A percentile compares a stretch with the other conserved stretches of the same genome.
Conservation (phyloP, 495 filamentous ascomycete genomes). For the Lasiosphaeriaceae sp. region DNA sequence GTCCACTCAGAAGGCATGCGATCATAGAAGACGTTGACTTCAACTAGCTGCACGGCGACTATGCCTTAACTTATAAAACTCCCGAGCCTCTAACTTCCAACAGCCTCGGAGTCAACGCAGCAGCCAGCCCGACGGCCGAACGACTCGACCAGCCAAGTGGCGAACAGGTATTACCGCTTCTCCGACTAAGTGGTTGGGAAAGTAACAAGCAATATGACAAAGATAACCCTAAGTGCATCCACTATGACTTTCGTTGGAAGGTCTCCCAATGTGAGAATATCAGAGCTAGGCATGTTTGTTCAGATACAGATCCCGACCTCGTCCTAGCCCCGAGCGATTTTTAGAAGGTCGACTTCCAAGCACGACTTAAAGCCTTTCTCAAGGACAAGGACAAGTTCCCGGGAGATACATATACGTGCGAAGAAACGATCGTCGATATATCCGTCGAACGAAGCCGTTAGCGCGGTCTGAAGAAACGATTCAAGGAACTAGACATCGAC, state of each 20-base stretch:
- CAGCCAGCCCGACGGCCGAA: slow-evolving; percentile 3
- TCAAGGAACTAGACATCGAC: slow-evolving; percentile 8
- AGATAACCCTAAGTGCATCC: slow-evolving; percentile 7
- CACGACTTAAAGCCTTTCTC: slow-evolving; percentile 9
- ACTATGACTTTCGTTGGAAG: slow-evolving; percentile 9
- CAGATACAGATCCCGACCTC: neutral
- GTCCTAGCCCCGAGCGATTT: slow-evolving; percentile 11
- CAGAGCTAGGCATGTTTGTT: slow-evolving; percentile 7
- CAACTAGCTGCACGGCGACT: slow-evolving; percentile 1
- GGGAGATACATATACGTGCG: slow-evolving; percentile 1
- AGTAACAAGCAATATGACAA: slow-evolving; percentile 9
- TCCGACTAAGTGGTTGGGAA: slow-evolving; percentile 6
- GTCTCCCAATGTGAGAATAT: slow-evolving; percentile 11
- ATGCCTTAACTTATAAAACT: neutral
- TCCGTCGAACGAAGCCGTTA: slow-evolving; percentile 8
- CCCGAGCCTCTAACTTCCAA: neutral
- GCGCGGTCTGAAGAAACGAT: slow-evolving; percentile 11
- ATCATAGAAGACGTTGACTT: slow-evolving; percentile 1
- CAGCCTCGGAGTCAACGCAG: slow-evolving; percentile 1
- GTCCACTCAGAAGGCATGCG: neutral
- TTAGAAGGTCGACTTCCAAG: slow-evolving; percentile 8
- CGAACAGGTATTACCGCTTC: slow-evolving; percentile 7
- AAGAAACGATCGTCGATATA: slow-evolving; percentile 13
- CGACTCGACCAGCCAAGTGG: slow-evolving; percentile 3
- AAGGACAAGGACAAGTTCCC: slow-evolving; percentile 6